Evolutionary conservation across 768 basidiomycete genomes (phyloP).

Genomic region (Boletales sp.): DNA sequence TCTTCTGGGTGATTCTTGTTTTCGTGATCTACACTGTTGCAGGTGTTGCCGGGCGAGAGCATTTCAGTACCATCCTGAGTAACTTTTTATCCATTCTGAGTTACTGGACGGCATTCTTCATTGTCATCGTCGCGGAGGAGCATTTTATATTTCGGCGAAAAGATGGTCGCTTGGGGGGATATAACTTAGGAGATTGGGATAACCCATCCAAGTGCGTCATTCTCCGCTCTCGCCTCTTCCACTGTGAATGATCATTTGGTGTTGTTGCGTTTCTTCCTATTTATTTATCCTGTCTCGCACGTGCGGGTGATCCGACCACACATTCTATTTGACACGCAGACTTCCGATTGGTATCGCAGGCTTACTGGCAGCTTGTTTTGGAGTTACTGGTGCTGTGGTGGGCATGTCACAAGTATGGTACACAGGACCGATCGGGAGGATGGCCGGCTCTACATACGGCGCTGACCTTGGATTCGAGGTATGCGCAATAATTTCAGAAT

Average conservation of each 20-base stretch:
- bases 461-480: slow-evolving; percentile 58
- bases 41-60: slow-evolving; percentile 41
- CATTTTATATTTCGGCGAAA: slow-evolving; percentile 44
- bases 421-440: slow-evolving; percentile 44
- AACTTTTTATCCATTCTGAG: slow-evolving; percentile 42
- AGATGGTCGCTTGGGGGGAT: slow-evolving; percentile 43
- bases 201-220: slow-evolving; percentile 31
- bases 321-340: slow-evolving; percentile 14
- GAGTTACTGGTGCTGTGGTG: slow-evolving; percentile 46
- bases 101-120: slow-evolving; percentile 47
- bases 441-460: slow-evolving; percentile 40
- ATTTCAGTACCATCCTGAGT: slow-evolving; percentile 40
- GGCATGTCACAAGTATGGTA: slow-evolving; percentile 56
- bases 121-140: slow-evolving; percentile 44
- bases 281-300: too few species aligned
- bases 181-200: slow-evolving; percentile 50
- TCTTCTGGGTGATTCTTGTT: slow-evolving; percentile 42
- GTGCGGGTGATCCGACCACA: too few species aligned
- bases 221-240: background rate
- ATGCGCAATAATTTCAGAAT: background rate
- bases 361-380: slow-evolving; percentile 42
- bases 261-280: too few species aligned
- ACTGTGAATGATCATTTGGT: too few species aligned
- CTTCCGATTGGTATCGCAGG: slow-evolving; percentile 51
- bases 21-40: slow-evolving; percentile 39